These are phyloP conservation scores for Fusarium sp. DNA, from an alignment of 2,329 filamentous ascomycete genomes.

Conservation along the genomic window DNA sequence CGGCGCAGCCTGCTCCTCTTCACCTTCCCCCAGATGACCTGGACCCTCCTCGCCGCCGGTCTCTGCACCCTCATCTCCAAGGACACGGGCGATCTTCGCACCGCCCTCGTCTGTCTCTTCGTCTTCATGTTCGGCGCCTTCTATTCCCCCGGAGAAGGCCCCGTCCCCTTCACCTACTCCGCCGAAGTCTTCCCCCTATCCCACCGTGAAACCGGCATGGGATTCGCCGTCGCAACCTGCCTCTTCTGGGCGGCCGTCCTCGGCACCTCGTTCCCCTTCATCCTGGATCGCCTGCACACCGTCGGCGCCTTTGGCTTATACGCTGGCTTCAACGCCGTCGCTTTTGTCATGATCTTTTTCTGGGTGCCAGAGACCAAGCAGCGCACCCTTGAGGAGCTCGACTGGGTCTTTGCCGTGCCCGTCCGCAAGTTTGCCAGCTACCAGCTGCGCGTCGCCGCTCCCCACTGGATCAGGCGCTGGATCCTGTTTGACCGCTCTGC, in stretches of 20 bases:
- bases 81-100: constrained; percentile 58
- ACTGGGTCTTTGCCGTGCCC: constrained; percentile 67
- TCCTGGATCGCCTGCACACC: constrained; percentile 56
- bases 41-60: constrained; percentile 66
- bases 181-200: constrained; percentile 77
- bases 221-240: constrained; percentile 73
- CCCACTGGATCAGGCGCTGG: constrained; percentile 44
- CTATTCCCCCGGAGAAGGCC: constrained; percentile 76
- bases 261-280: constrained; percentile 66
- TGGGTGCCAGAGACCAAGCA: constrained; percentile 69
- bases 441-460: constrained; percentile 36
- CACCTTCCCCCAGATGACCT: constrained; percentile 77
- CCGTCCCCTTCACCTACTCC: constrained; percentile 74
- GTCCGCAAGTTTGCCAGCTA: constrained; percentile 60
- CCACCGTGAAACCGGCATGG: constrained; percentile 76
- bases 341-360: constrained; percentile 69
- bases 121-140: constrained; percentile 76
- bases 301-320: constrained; percentile 65
- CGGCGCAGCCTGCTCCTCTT: constrained; percentile 74
- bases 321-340: constrained; percentile 69
- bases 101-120: constrained; percentile 70
- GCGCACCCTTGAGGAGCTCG: constrained; percentile 65
- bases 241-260: constrained; percentile 69
- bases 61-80: constrained; percentile 56
- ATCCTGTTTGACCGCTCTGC: constrained; percentile 37